These are phyloP conservation scores for Calonectria fujianensis DNA, from an alignment of 2,329 filamentous ascomycete species.

Conservation along the genomic window DNA sequence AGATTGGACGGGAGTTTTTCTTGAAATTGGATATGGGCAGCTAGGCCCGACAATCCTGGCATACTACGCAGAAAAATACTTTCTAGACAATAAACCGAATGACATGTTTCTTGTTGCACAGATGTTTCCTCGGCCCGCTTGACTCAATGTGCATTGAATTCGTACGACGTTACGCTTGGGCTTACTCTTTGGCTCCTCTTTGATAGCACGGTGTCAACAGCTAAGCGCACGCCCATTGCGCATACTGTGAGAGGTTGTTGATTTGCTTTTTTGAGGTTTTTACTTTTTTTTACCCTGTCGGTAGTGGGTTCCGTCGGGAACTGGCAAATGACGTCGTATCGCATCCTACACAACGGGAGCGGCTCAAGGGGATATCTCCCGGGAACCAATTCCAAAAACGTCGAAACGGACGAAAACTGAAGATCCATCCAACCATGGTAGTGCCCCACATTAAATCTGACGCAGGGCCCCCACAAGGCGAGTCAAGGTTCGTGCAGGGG, in stretches of 20 bases:
- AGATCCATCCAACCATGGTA: constrained; percentile 20
- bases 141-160: constrained; percentile 7
- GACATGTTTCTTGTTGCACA: constrained; percentile 16
- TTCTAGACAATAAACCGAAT: constrained; percentile 22
- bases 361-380: constrained; percentile 14
- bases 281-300: constrained; percentile 20
- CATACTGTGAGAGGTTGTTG: constrained; percentile 22
- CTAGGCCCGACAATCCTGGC: constrained; percentile 25
- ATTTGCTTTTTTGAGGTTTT: neutral
- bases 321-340: constrained; percentile 18
- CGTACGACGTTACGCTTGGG: neutral
- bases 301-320: constrained; percentile 18
- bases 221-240: constrained; percentile 1
- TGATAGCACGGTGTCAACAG: constrained; percentile 1
- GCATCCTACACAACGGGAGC: constrained; percentile 3
- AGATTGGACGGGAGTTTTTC: constrained; percentile 23
- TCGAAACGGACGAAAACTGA: constrained; percentile 20
- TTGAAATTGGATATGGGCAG: constrained; percentile 22
- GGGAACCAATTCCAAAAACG: constrained; percentile 17
- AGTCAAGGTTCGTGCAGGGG: constrained; percentile 39
- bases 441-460: constrained; percentile 15
- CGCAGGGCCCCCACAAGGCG: constrained; percentile 37
- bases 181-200: neutral
- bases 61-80: constrained; percentile 18
- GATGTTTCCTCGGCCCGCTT: constrained; percentile 2